These are phyloP conservation scores for Syzygium syzygioides DNA, from an alignment of 441 rosid species.

Conservation along the genomic window DNA sequence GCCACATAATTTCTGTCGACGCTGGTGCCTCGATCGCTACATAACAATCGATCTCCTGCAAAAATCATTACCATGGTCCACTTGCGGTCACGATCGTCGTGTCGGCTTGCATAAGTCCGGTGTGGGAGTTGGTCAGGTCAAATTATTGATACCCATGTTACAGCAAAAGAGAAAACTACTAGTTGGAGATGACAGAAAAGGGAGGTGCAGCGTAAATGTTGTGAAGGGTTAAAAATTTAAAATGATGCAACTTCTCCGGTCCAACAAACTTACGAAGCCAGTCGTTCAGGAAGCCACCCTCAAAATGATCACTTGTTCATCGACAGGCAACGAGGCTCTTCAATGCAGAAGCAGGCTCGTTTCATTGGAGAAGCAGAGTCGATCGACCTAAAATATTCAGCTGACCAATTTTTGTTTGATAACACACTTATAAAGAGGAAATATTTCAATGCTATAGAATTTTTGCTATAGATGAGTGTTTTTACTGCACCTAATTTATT, in stretches of 20 bases:
- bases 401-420: too few relatives aligned
- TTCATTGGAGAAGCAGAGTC: too few relatives aligned
- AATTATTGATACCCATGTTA: too few relatives aligned
- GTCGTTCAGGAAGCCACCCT: not conserved
- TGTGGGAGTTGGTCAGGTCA: not conserved
- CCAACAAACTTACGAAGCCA: not conserved
- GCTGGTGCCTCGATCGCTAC: not conserved
- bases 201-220: not conserved
- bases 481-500: not conserved
- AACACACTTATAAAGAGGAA: not conserved
- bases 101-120: not conserved
- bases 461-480: too few relatives aligned
- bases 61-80: not conserved
- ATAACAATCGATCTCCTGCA: not conserved
- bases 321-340: not conserved
- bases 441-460: too few relatives aligned
- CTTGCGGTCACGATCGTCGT: not conserved
- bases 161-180: not conserved
- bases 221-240: not conserved
- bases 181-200: not conserved
- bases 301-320: not conserved
- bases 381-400: too few relatives aligned
- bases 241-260: not conserved
- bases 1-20: not conserved
- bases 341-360: not conserved